Evolutionary conservation across 306 rosid genomes (phyloP).

Genomic region (Pterocarpus macrocarpus): DNA sequence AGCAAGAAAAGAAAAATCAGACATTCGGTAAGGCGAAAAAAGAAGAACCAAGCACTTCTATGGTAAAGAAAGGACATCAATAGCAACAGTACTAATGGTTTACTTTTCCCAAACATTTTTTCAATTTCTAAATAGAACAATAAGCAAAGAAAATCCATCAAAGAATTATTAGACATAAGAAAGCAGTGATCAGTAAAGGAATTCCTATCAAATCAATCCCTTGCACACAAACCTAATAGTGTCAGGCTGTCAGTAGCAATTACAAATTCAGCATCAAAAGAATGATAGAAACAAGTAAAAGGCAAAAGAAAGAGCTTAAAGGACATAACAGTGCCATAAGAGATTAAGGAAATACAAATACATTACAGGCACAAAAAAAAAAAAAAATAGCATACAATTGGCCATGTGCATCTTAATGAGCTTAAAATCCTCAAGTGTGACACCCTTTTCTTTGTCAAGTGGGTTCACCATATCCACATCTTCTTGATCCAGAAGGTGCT

Average conservation of each 20-base stretch:
- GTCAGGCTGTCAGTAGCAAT: not conserved
- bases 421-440: conserved; percentile 93
- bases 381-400: conserved; percentile 59
- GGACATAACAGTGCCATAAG: conserved; percentile 13
- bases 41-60: conserved; percentile 28
- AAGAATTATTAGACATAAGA: conserved; percentile 15
- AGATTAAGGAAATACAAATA: not conserved
- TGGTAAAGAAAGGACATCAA: conserved; percentile 22
- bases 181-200: conserved; percentile 14
- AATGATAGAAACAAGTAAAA: conserved; percentile 9
- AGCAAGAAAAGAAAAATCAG: conserved; percentile 41
- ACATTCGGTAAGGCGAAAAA: conserved; percentile 9
- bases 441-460: conserved; percentile 82
- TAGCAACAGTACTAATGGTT: conserved; percentile 11
- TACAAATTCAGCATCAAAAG: conserved; percentile 7
- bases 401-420: conserved; percentile 96
- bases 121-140: conserved; percentile 7
- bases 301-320: not conserved
- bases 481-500: conserved; percentile 85
- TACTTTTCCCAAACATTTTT: not conserved
- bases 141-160: conserved; percentile 32
- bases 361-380: not conserved
- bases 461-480: conserved; percentile 86
- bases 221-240: conserved; percentile 7
- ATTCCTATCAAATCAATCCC: conserved; percentile 28